These are phyloP conservation scores for Xerocomellus dryophilus DNA, from an alignment of 768 basidiomycete species.

Conservation along the genomic window DNA sequence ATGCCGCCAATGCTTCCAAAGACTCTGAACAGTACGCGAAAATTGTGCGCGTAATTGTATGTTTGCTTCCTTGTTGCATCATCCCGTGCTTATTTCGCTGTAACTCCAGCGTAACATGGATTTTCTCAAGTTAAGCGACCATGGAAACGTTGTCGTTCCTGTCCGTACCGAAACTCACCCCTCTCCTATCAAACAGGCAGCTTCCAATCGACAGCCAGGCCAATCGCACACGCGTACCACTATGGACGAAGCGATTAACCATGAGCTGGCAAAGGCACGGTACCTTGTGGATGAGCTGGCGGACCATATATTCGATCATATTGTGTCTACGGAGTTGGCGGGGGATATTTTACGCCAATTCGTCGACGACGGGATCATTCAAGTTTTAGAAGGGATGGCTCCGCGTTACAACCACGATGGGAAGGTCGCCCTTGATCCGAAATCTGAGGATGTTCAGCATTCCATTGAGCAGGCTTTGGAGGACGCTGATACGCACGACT, in stretches of 20 bases:
- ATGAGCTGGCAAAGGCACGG: constrained; percentile 5
- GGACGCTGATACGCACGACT: not conserved
- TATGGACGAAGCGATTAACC: not conserved
- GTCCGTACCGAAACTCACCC: not conserved
- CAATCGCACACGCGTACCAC: not conserved
- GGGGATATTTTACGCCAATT: not conserved
- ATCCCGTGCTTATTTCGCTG: too few species aligned
- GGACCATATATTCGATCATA: constrained; percentile 9
- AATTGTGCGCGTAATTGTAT: too few species aligned
- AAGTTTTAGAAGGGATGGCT: not conserved
- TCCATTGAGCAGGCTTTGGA: constrained; percentile 1
- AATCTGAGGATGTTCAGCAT: not conserved
- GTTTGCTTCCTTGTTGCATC: too few species aligned
- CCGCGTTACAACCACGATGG: not conserved
- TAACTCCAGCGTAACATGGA: too few species aligned
- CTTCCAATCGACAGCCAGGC: not conserved
- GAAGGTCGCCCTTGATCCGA: not conserved
- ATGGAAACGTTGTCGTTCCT: not conserved
- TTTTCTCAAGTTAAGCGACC: not conserved
- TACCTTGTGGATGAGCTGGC: constrained; percentile 1
- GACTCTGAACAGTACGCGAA: too few species aligned
- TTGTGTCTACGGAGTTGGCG: not conserved
- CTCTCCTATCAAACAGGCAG: not conserved
- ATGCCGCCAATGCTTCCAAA: too few species aligned
- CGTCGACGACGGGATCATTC: not conserved